Evolutionary conservation across 306 rosid genomes (phyloP), one percentile per base, ranked within the genome.

Genomic region (Casuarina cunninghamiana): DNA sequence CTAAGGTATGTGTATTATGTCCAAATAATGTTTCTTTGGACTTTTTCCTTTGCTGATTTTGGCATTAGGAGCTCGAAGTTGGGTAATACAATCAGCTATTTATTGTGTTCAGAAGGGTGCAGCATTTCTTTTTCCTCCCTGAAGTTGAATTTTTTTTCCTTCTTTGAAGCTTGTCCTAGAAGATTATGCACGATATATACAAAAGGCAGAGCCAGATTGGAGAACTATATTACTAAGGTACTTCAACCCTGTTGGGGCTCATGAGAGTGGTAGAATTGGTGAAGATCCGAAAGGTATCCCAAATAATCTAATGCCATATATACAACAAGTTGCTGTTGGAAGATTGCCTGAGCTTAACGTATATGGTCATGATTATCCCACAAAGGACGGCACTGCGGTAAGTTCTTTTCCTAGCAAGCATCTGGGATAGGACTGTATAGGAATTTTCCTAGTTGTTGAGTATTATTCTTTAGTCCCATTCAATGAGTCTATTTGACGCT

Each of bases 271-370:
- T 16, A 80, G 69, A 83, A 83, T 95, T 21, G 98, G 98, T 75
- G 98, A 95, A 91, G 97, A 95, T 79, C 98, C 97, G 8, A 92
- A 80, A 82, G 98, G 98, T 42, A 89, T 92, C 75, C 98, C 98
- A 74, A 95, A 89, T 86, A 93, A 92, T 72, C 94, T 95, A 67
- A 92, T 95, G 98, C 98, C 98, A 79, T 95, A 87, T 86, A 89
- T 95, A 50, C 92, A 95, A 86, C 98, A 92, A 83, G 98, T 95
- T 38, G 97, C 97, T 38, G 96, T 89, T 38, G 98, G 97, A 73
- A 92, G 98, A 84, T 84, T 90, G 77, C 89, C 96, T 3, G 96
- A 87, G 79, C 97, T 95, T 69, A 92, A 95, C 32, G 97, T 95
- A 42, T 91, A 87, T 46, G 97, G 98, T 55, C 75, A 75, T 73